Conservation (phyloP, 495 filamentous ascomycete genomes). For the Talaromyces thailandensis region DNA sequence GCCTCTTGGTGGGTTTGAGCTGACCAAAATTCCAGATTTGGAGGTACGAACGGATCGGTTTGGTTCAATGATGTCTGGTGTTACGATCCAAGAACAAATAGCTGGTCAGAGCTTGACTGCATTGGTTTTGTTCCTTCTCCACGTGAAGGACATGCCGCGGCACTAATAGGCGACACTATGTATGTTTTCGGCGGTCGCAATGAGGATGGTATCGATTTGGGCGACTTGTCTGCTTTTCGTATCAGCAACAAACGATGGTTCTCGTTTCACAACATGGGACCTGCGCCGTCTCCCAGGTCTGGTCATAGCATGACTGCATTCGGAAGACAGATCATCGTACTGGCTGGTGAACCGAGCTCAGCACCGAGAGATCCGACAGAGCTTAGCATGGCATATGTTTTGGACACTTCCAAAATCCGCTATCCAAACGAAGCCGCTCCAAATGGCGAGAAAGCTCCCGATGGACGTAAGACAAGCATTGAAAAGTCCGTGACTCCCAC, state of each 20-base stretch:
- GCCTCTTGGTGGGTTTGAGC: not conserved
- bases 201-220: slow-evolving; percentile 82
- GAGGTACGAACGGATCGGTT: slow-evolving; percentile 83
- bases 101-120: slow-evolving; percentile 84
- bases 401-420: slow-evolving; percentile 92
- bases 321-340: slow-evolving; percentile 81
- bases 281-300: slow-evolving; percentile 83
- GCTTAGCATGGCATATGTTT: slow-evolving; percentile 78
- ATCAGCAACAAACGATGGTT: slow-evolving; percentile 93
- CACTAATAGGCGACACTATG: slow-evolving; percentile 94
- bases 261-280: slow-evolving; percentile 99
- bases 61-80: slow-evolving; percentile 99
- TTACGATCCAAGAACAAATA: slow-evolving; percentile 74
- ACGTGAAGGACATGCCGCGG: slow-evolving; percentile 89
- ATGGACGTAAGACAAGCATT: slow-evolving; percentile 26
- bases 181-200: slow-evolving; percentile 98
- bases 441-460: slow-evolving; percentile 30
- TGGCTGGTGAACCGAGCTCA: slow-evolving; percentile 91
- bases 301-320: slow-evolving; percentile 97
- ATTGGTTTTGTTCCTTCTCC: slow-evolving; percentile 93
- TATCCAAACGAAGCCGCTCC: slow-evolving; percentile 73
- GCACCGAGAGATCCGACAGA: slow-evolving; percentile 70
- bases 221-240: slow-evolving; percentile 90
- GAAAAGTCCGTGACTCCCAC: slow-evolving; percentile 25
- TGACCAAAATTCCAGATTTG: slow-evolving; percentile 54